Base-by-base conservation (phyloP, 108 stramenopile species). In the Hondaea fermentalgiana region DNA sequence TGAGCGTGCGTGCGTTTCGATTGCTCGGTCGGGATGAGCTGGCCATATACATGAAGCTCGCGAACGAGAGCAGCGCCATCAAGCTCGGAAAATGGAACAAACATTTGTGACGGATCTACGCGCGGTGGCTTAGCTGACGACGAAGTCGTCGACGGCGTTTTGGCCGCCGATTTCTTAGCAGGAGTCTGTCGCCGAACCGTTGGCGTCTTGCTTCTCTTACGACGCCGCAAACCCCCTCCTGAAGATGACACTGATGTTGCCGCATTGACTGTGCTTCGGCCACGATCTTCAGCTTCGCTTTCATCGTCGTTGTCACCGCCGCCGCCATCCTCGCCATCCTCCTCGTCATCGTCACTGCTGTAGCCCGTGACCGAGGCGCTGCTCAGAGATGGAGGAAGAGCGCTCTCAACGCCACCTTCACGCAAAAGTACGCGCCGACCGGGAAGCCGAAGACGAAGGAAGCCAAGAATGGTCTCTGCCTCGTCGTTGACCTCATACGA, bases 21-120 rank as follows among this genome's bases (percentile, higher is more conserved):
- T 12, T 93, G 95, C 16, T 94, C 93, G 8, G 76, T 83, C 5
- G 97, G 96, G 60, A 97, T 97, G 42, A 97, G 97, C n/a, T 95
- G 95, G n/a, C 98, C 98, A 89, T 98, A 98, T 3, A 98, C 98
- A 91, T 98, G 98, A 57, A 98, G 92, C 92, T 97, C 97, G 23
- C 92, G 90, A 17, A 89, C 76, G n/a, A 89, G 28, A 6, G 76
- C 76, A 35, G 76, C 76, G 51, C 76, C 76, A 12, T 47, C 51
- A 6, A 83, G 76, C 76, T 83, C 76, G 44, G 23, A 12, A 83
- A 83, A 83, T 0, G 76, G 76, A 6, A 53, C 51, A 12, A 28
- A 53, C 6, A 53, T 6, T 12, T 69, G 21, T 16, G 35, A 28
- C 42, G 64, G 10, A 10, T 42, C 64, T 14, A 69, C 3, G 35